Conservation (phyloP, 495 filamentous ascomycete species). For the Penicillium antarcticum region DNA sequence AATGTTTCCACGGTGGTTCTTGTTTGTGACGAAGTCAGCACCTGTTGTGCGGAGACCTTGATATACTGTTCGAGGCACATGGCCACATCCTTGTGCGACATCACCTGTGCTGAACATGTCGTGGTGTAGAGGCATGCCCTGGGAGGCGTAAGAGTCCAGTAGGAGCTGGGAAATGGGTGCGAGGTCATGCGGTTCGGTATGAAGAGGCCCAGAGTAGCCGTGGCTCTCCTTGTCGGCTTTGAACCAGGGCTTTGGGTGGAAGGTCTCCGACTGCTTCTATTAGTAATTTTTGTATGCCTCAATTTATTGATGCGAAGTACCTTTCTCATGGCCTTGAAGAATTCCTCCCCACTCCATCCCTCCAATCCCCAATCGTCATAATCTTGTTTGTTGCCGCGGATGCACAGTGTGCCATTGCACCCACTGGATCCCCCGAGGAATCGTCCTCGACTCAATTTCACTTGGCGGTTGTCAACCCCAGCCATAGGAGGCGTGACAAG, state of each 20-base stretch:
- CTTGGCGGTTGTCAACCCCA: slow-evolving; percentile 51
- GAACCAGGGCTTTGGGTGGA: slow-evolving; percentile 45
- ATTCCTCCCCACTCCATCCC: slow-evolving; percentile 52
- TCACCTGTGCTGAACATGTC: slow-evolving; percentile 53
- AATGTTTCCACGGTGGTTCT: slow-evolving; percentile 32
- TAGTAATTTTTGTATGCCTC: background rate
- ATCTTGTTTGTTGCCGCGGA: slow-evolving; percentile 56
- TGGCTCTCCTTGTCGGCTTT: slow-evolving; percentile 33
- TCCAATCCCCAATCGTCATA: slow-evolving; percentile 60
- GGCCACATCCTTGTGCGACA: slow-evolving; percentile 48
- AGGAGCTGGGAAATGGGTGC: slow-evolving; percentile 47
- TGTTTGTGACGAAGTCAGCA: slow-evolving; percentile 45
- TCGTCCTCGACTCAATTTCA: slow-evolving; percentile 57
- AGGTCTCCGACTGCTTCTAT: slow-evolving; percentile 41
- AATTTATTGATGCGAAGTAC: slow-evolving; percentile 9
- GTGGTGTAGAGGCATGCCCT: slow-evolving; percentile 41
- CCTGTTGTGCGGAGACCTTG: slow-evolving; percentile 46
- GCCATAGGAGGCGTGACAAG: slow-evolving; percentile 52
- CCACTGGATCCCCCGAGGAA: slow-evolving; percentile 58
- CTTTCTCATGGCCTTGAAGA: slow-evolving; percentile 52
- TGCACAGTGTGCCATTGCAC: slow-evolving; percentile 61
- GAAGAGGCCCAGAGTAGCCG: slow-evolving; percentile 43
- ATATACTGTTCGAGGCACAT: slow-evolving; percentile 47
- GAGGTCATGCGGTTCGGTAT: slow-evolving; percentile 47
- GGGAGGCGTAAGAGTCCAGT: slow-evolving; percentile 44